These are phyloP conservation scores for Rhodotorula sp. DNA, from an alignment of 1,284 basidiomycete genomes.

Conservation along the genomic window DNA sequence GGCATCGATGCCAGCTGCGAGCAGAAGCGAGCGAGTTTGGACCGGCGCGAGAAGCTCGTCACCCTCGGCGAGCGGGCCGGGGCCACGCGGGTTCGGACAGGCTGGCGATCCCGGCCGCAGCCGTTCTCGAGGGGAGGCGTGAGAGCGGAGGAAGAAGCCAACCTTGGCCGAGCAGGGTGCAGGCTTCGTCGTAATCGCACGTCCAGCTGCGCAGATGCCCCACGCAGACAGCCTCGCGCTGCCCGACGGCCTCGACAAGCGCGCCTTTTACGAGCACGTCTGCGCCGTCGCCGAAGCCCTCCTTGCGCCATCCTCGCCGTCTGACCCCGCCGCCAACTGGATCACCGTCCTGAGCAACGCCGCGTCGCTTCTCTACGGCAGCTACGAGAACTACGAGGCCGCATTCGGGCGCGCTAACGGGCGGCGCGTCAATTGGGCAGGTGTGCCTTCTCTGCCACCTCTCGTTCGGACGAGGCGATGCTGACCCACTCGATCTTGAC, in stretches of 20 bases:
- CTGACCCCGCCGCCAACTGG: constrained; percentile 20
- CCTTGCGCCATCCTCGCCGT: constrained; percentile 35
- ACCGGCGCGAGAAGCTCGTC: neutral
- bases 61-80: neutral
- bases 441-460: constrained; percentile 10
- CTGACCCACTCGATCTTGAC: neutral
- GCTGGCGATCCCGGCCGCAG: too few relatives aligned
- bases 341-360: constrained; percentile 34
- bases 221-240: constrained; percentile 42
- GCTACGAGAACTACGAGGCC: constrained; percentile 34
- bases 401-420: constrained; percentile 29
- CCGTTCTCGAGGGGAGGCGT: neutral
- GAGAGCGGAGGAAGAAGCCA: neutral
- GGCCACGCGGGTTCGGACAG: neutral
- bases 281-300: constrained; percentile 45
- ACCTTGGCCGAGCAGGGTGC: neutral
- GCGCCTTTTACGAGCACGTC: constrained; percentile 52
- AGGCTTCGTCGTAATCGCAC: neutral
- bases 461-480: neutral
- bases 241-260: constrained; percentile 19
- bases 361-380: constrained; percentile 31
- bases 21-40: neutral
- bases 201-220: constrained; percentile 13
- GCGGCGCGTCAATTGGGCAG: constrained; percentile 38
- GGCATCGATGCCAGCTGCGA: neutral